Percentiles rank a stretch among this genome's conserved stretches.
Evolutionary conservation across 306 rosid species (phyloP).

Genomic region (Dryas alaskensis): DNA sequence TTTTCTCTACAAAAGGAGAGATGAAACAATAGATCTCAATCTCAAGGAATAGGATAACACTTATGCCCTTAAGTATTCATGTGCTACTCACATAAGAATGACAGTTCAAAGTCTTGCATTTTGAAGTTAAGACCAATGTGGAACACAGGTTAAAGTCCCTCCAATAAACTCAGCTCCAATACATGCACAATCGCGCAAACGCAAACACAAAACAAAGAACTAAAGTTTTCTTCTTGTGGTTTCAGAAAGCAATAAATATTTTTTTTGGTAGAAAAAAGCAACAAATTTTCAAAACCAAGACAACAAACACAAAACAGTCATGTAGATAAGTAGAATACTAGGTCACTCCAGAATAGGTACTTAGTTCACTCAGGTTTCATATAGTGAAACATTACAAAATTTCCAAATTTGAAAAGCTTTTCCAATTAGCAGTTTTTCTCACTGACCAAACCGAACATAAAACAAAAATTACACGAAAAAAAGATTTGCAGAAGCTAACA

Average conservation of each 20-base stretch:
- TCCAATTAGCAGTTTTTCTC: background rate
- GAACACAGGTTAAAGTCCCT: too few relatives aligned
- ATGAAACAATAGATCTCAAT: background rate
- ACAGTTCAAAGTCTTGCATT: background rate
- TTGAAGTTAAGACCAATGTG: background rate
- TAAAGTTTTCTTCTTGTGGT: background rate
- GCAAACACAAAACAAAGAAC: background rate
- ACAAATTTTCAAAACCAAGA: background rate
- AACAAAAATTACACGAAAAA: background rate
- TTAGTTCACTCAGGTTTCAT: background rate
- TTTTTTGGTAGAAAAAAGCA: background rate
- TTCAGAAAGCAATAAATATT: background rate
- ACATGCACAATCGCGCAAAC: background rate
- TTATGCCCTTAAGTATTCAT: background rate
- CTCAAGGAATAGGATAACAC: background rate
- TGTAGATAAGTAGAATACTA: background rate
- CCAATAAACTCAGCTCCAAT: slow-evolving; percentile 6
- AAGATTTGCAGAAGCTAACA: background rate
- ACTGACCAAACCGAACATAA: background rate
- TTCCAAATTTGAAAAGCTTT: background rate
- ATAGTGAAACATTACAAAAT: background rate
- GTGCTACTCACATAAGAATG: background rate
- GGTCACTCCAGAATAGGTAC: background rate
- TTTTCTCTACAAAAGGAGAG: background rate
- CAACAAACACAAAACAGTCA: background rate